Base-by-base conservation (phyloP, 2,329 filamentous ascomycete genomes). In the Pseudogymnoascus sp. region DNA sequence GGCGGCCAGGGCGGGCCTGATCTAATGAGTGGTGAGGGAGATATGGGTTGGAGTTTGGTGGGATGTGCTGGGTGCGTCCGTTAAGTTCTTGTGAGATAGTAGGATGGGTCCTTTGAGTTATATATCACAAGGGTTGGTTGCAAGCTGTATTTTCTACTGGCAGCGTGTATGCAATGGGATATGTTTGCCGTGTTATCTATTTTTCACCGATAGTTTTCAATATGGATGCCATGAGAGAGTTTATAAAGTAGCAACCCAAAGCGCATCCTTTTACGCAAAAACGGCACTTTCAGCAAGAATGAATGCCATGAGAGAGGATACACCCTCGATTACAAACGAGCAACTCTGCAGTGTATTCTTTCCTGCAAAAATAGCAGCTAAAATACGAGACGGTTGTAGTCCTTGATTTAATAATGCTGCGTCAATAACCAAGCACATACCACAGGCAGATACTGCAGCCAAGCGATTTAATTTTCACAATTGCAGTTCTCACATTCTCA, bases 1-100 rank as follows among this genome's bases (percentile, higher is more conserved):
- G 72, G 81, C 79, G 18, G 83, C 83, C 0, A 73, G 83, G 61
- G 83, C 83, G n/a, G 82, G 82, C 9, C 28, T 54, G 47, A 54
- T 54, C n/a, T 54, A 54, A 34, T 54, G 28, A 14, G 28, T 34
- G 47, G 16, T 12, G 37, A 22, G 14, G 16, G 37, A 22, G 14
- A 25, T 41, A 11, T 9, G 18, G 20, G 57, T 37, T 30, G 57
- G 57, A 58, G 57, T 58, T 58, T 39, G 18, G 47, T 25, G 28
- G 22, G 41, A 47, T 47, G 41, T 47, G 41, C 41, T 2, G 41
- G 41, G 9, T 47, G 39, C 22, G 14, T 25, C 41, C 22, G 43
- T 28, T 30, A 14, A 32, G 47, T 54, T 54, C 25, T 54, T 54
- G 47, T 54, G 47, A 54, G 43, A 54, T 54, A 54, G 28, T 54